Base-by-base conservation (phyloP, 129 eudicot species). In the Chrysanthemum seticuspe region DNA sequence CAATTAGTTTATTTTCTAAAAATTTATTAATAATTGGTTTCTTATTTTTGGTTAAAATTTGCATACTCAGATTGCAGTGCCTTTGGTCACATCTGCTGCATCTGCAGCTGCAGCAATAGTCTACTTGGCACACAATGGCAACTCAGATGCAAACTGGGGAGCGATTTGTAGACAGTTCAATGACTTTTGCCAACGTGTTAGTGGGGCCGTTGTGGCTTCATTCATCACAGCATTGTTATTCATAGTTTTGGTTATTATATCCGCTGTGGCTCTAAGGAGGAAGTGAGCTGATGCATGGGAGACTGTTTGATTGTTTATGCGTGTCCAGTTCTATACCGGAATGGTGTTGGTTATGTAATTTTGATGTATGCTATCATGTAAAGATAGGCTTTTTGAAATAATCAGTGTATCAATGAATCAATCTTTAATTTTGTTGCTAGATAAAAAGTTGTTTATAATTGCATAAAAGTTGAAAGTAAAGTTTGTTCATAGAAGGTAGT, bases 121-220 rank as follows among this genome's bases (percentile, higher is more conserved):
- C 23, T 91, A 91, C 82, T 83, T 91, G 74, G 96, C 96, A 0
- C 97, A 88, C 70, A 88, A 91, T 14, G 97, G 97, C 29, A 88
- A 91, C 70, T 59, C 90, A 0, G 53, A 80, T 71, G 82, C 87
- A 9, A 88, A 86, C 10, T 91, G 96, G 97, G 62, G 76, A 19
- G 88, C 97, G 13, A 88, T 91, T 13, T 91, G 97, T 66, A 87
- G 80, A 6, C 97, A 91, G 64, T 91, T 91, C 34, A 53, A 62
- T 6, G 89, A 83, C 65, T 91, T 88, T 75, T 91, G 97, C 80
- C 88, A 84, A 83, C 78, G 84, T 2, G 86, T 83, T 6, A 91
- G 89, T 25, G 90, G 96, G 13, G 90, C 97, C 0, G 97, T 88
- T 76, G 92, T 91, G 74, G 97, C 90, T 13, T 88, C 97, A 1